Percentiles rank a stretch among this genome's conserved stretches.
Evolutionary conservation across 2,329 filamentous ascomycete species (phyloP).

Genomic region (Penicillium sp.): DNA sequence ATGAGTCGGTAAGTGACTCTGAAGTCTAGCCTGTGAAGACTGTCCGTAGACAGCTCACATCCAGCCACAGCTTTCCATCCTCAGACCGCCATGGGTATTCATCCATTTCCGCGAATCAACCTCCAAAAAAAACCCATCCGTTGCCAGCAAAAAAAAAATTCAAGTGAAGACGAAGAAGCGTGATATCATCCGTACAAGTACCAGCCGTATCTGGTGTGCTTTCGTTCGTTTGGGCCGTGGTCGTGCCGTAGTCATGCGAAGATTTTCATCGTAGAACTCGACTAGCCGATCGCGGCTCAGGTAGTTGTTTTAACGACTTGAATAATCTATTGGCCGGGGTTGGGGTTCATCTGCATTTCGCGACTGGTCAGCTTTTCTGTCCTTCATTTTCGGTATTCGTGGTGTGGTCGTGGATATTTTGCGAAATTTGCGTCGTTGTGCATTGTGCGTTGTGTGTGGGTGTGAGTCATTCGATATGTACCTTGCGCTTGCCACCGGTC

Average conservation of each 20-base stretch:
- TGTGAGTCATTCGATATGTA: slow-evolving; percentile 42
- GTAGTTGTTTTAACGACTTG: slow-evolving; percentile 22
- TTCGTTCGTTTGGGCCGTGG: slow-evolving; percentile 26
- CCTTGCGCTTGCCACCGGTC: slow-evolving; percentile 98
- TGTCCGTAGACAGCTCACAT: slow-evolving; percentile 11
- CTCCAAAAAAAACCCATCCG: slow-evolving; percentile 21
- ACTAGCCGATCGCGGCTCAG: slow-evolving; percentile 22
- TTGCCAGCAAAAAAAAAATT: slow-evolving; percentile 26
- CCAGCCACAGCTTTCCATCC: slow-evolving; percentile 23
- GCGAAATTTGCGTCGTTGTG: background rate
- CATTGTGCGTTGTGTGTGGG: slow-evolving; percentile 24
- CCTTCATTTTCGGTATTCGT: slow-evolving; percentile 6
- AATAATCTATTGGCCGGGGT: slow-evolving; percentile 65
- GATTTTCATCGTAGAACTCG: slow-evolving; percentile 24
- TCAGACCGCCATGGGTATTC: slow-evolving; percentile 21
- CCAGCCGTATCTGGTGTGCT: slow-evolving; percentile 26
- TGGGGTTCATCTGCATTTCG: slow-evolving; percentile 72
- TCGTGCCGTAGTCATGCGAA: slow-evolving; percentile 21
- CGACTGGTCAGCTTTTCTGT: slow-evolving; percentile 16
- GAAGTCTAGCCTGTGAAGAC: slow-evolving; percentile 11
- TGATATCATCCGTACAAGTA: slow-evolving; percentile 32
- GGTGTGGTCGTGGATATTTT: slow-evolving; percentile 4
- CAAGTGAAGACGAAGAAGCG: slow-evolving; percentile 28
- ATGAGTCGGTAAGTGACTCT: slow-evolving; percentile 23
- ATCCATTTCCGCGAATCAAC: slow-evolving; percentile 20